Percentiles rank a stretch among this genome's conserved stretches.
phyloP scores from a whole-genome alignment of 768 basidiomycete genomes.

The Tulasnella sp. region DNA sequence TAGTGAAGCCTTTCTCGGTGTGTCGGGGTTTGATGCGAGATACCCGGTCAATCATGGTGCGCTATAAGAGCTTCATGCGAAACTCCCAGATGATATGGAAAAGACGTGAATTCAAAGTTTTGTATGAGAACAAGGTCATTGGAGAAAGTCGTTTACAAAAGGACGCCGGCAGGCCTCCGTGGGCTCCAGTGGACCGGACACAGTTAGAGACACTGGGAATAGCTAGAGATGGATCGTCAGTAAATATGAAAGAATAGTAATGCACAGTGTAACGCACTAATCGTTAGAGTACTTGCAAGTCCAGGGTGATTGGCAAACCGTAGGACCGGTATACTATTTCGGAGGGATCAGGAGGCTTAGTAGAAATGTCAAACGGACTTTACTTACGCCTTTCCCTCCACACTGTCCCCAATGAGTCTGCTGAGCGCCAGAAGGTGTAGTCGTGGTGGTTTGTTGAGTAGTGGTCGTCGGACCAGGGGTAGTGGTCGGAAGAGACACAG shows the following conservation, averaged over 20 bases:
- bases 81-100: background rate
- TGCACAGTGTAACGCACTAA: background rate
- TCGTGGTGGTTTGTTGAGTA: background rate
- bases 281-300: slow-evolving; percentile 14
- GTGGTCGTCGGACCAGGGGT: slow-evolving; percentile 24
- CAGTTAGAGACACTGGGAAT: background rate
- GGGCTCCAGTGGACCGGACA: background rate
- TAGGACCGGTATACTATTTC: background rate
- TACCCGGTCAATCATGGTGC: background rate
- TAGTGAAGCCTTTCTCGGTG: background rate
- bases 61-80: background rate
- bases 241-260: background rate
- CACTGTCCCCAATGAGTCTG: slow-evolving; percentile 1
- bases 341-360: background rate
- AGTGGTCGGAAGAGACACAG: slow-evolving; percentile 29
- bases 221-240: background rate
- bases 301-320: background rate
- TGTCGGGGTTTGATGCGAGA: no score
- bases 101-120: background rate
- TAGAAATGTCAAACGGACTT: background rate
- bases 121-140: background rate
- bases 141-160: background rate
- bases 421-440: slow-evolving; percentile 10
- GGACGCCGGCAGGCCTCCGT: background rate
- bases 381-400: background rate